Evolutionary conservation across 2,329 filamentous ascomycete species (phyloP).

Genomic region (Xylariaceae sp.): DNA sequence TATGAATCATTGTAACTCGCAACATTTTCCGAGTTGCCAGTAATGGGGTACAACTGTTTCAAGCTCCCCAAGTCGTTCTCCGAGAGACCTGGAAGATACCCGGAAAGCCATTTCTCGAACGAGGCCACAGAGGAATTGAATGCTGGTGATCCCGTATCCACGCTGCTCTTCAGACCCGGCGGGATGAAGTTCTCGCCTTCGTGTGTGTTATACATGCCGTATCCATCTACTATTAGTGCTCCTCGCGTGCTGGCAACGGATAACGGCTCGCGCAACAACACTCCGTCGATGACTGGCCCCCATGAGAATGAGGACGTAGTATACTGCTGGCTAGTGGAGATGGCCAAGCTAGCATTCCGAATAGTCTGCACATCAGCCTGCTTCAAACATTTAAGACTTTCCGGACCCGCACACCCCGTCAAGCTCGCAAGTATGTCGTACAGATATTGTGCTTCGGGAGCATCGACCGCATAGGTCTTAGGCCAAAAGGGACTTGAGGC

Average conservation of each 20-base stretch:
- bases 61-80: conserved; percentile 37
- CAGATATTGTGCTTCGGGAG: conserved; percentile 47
- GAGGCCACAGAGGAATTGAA: conserved; percentile 50
- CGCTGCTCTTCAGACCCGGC: conserved; percentile 39
- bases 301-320: conserved; percentile 57
- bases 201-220: conserved; percentile 60
- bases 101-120: conserved; percentile 52
- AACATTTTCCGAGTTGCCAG: conserved; percentile 47
- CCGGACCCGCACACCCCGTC: conserved; percentile 45
- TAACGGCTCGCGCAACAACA: conserved; percentile 48
- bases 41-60: conserved; percentile 45
- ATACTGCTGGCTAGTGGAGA: conserved; percentile 50
- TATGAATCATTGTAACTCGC: conserved; percentile 48
- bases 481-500: conserved; percentile 55
- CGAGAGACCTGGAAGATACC: conserved; percentile 51
- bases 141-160: conserved; percentile 33
- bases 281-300: conserved; percentile 58
- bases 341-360: conserved; percentile 47
- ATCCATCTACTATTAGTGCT: conserved; percentile 39
- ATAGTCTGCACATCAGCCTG: conserved; percentile 50
- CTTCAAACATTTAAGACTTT: conserved; percentile 56
- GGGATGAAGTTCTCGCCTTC: conserved; percentile 64
- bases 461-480: conserved; percentile 54
- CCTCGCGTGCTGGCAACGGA: conserved; percentile 38
- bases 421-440: conserved; percentile 46